A percentile compares a stretch with the other conserved stretches of the same genome.
Evolutionary conservation across 805 yeast species (phyloP).

Genomic region (Middelhovenomyces tepae): DNA sequence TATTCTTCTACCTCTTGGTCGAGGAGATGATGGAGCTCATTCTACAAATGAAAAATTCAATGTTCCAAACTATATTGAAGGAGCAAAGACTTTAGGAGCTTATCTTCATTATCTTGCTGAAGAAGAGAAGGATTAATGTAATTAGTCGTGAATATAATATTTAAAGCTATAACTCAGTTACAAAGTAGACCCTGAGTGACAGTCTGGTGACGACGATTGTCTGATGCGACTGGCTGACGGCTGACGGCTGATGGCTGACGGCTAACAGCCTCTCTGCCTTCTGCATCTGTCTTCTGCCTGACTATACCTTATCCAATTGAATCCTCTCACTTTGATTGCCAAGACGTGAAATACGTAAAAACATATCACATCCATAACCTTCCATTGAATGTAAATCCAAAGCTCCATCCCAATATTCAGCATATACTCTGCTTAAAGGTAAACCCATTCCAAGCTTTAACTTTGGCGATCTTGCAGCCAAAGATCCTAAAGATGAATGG

Average conservation of each 20-base stretch:
- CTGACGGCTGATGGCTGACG: too few relatives aligned
- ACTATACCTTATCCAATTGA: conserved; percentile 63
- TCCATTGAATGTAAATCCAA: conserved; percentile 73
- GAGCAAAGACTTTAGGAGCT: conserved; percentile 88
- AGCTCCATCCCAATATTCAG: conserved; percentile 96
- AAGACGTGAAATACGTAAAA: conserved; percentile 66
- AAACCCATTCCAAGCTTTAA: conserved; percentile 78
- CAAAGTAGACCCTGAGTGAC: too few relatives aligned
- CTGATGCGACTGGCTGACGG: too few relatives aligned
- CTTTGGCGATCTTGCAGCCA: conserved; percentile 66
- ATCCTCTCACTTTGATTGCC: conserved; percentile 57
- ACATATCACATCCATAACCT: conserved; percentile 89
- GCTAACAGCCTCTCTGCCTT: too few relatives aligned
- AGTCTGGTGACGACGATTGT: too few relatives aligned
- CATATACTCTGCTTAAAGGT: conserved; percentile 87
- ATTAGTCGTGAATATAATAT: not conserved
- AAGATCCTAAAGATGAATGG: conserved; percentile 50
- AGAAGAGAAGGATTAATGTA: conserved; percentile 21
- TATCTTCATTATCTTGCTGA: conserved; percentile 79
- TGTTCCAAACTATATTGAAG: conserved; percentile 81
- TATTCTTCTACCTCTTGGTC: conserved; percentile 90
- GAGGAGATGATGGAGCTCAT: conserved; percentile 99
- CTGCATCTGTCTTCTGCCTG: too few relatives aligned
- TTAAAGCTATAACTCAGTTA: too few relatives aligned
- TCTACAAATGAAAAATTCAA: conserved; percentile 94